Base-by-base conservation (phyloP, 2,329 filamentous ascomycete species). In the Lasiodiplodia theobromae region DNA sequence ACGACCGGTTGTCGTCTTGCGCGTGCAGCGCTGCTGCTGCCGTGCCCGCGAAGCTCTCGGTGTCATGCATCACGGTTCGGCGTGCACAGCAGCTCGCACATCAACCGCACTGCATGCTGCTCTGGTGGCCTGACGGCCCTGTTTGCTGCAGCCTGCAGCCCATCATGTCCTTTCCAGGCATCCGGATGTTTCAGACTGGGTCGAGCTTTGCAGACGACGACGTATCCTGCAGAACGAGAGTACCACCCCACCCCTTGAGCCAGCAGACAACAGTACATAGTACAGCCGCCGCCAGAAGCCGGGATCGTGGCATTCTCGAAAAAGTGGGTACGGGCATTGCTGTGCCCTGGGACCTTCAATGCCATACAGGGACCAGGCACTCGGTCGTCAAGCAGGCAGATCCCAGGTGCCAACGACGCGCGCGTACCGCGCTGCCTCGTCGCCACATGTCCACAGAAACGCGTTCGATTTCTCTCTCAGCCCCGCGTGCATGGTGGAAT, bases 301-400 rank as follows among this genome's bases (percentile, higher is more conserved):
- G 47, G 60, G 47, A 64, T 52, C 44, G 44, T 47, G 44, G 37
- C 44, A 28, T 18, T 52, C 18, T 52, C 28, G 23, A 38, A 64
- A 49, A 64, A 64, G 60, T 52, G 60, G 60, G 51, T 52, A 52
- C 60, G 44, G 60, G 60, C 60, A 64, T 25, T 38, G 60, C 16
- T 52, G 47, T 6, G 25, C 38, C 37, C 57, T 8, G 25, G 2
- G 40, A 23, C 10, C 40, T 63, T 49, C 40, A 21, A 21, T 52
- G 60, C 60, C 60, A 52, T 12, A n/a, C 60, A 64, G 60, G 60
- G 60, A 28, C 47, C 47, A 52, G 60, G 60, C 31, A n/a, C 44
- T 34, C 6, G 4, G 44, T 31, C 18, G n/a, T 16, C 7, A 49
- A 64, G 47, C 60, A 64, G 60, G 47, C 47, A 64, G 23, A 64